Evolutionary conservation across 139 green algal species (phyloP).

Genomic region (Ettlia oleoabundans): DNA sequence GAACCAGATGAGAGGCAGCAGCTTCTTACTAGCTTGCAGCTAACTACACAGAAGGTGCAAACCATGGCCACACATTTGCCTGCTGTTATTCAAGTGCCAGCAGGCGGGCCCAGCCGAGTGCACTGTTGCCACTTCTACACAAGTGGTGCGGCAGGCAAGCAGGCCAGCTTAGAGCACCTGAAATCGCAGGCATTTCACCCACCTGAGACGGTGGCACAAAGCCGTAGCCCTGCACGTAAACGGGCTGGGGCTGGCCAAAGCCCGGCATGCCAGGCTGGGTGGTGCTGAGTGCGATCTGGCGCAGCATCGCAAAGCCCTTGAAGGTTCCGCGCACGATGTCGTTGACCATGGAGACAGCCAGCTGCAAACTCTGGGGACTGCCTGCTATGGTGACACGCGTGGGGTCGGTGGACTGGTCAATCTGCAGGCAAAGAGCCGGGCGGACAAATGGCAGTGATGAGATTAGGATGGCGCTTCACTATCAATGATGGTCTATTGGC

Average conservation of each 20-base stretch:
- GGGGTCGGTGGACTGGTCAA: slow-evolving; percentile 85
- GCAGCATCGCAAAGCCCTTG: slow-evolving; percentile 72
- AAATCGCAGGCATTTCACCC: too few species aligned
- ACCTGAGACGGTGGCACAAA: slow-evolving; percentile 66
- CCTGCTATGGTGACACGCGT: slow-evolving; percentile 89
- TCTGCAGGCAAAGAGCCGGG: slow-evolving; percentile 30
- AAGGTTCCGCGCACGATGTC: slow-evolving; percentile 69
- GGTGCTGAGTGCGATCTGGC: slow-evolving; percentile 51
- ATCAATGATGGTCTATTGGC: too few species aligned
- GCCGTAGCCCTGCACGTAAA: slow-evolving; percentile 64
- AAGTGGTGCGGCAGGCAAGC: too few species aligned
- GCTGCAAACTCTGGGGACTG: slow-evolving; percentile 54
- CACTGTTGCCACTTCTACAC: too few species aligned
- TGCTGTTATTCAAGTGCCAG: too few species aligned
- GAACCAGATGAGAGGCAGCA: too few species aligned
- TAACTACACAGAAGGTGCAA: too few species aligned
- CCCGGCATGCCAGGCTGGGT: slow-evolving; percentile 10
- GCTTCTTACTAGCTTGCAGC: too few species aligned
- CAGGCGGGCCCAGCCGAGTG: too few species aligned
- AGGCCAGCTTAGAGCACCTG: too few species aligned
- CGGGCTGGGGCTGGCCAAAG: slow-evolving; percentile 38
- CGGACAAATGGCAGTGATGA: background rate
- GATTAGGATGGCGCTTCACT: too few species aligned
- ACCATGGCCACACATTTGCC: too few species aligned
- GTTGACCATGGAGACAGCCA: slow-evolving; percentile 47